These are phyloP conservation scores for Ophiostoma sp. DNA, from an alignment of 2,329 filamentous ascomycete genomes.

Conservation along the genomic window DNA sequence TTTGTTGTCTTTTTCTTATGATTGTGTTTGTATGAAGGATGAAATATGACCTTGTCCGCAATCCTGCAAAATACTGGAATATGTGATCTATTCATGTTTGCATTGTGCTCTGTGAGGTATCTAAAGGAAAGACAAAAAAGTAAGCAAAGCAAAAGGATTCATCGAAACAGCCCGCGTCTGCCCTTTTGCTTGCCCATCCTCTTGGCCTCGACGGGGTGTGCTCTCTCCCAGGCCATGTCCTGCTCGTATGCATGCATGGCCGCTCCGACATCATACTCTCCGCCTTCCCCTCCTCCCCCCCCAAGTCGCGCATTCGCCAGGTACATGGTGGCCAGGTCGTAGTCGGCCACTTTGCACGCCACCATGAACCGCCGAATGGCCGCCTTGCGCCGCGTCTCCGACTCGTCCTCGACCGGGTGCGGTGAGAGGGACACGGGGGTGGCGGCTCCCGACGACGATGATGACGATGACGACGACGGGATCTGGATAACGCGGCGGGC, in stretches of 20 bases:
- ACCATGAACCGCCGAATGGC: constrained; percentile 75
- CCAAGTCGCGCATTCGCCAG: constrained; percentile 43
- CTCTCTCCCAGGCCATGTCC: constrained; percentile 71
- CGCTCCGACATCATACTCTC: constrained; percentile 60
- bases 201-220: constrained; percentile 51
- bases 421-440: constrained; percentile 49
- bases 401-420: constrained; percentile 65
- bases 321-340: constrained; percentile 69
- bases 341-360: constrained; percentile 69
- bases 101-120: background rate
- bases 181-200: constrained; percentile 20
- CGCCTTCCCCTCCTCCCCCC: too few relatives aligned
- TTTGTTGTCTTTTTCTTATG: background rate
- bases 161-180: constrained; percentile 21
- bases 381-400: constrained; percentile 64
- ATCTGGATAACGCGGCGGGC: constrained; percentile 67
- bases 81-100: background rate
- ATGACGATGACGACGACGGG: constrained; percentile 37
- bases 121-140: background rate
- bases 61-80: background rate
- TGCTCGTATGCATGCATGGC: constrained; percentile 61
- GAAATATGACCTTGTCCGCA: background rate
- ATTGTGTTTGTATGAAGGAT: background rate
- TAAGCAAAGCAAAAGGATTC: background rate
- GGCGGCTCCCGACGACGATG: background rate